Base-by-base conservation (phyloP, 78 protist genomes). In the Dictyostelium firmibasis region DNA sequence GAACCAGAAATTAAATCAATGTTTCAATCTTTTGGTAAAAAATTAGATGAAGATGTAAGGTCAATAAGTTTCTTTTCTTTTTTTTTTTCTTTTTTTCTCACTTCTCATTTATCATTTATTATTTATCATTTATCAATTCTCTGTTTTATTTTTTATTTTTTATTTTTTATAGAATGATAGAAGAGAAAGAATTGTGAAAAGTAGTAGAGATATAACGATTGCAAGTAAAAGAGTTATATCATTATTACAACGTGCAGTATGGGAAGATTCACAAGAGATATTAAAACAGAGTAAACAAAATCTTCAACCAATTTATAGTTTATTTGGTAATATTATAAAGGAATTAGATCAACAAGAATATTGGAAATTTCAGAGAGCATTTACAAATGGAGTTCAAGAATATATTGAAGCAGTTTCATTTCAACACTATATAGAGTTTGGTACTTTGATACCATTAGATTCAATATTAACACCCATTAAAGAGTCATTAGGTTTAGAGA, bases 341-440 rank as follows among this genome's bases (percentile, higher is more conserved):
- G 94, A 89, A 36, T 81, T 89, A 64, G 82, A 89, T 20, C 38
- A 69, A 16, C 85, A 89, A 35, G 94, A 89, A 74, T 92, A 69
- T 72, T 92, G 91, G 84, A 93, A 72, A 38, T 93, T 50, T 75
- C 96, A 94, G 23, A 38, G 84, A 64, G 29, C 72, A 35, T 85
- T 94, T n/a, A 64, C 93, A 35, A 57, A 25, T 6, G 96, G 96
- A 36, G n/a, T 86, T n/a, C 96, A 94, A 85, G 96, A 94, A 29
- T 94, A 81, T 77, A 44, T 86, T 25, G 96, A 94, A 29, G 81
- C 96, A 0, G 29, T 94, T 23, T 41, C 87, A n/a, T 86, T 86
- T 85, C 33, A 16, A 25, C 57, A 94, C 16, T 94, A 70, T 81
- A 31, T 94, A 14, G 78, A 86, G 44, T 23, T 36, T 47, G 67